Percentiles rank a stretch among this genome's conserved stretches.
phyloP scores from a whole-genome alignment of 768 basidiomycete genomes.

The Pulveroboletus ravenelii region DNA sequence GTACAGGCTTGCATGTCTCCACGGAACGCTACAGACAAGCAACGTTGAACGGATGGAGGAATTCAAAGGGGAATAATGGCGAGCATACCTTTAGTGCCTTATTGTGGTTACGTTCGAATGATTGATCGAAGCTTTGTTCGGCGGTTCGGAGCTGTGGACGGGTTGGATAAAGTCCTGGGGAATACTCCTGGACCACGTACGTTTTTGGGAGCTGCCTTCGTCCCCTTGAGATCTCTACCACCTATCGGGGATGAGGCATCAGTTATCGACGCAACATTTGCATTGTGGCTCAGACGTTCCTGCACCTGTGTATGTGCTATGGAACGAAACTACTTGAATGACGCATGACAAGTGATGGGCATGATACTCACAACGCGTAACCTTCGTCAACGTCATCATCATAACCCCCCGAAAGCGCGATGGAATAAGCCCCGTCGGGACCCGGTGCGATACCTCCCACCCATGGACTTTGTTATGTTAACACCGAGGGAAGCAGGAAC shows the following conservation, averaged over 20 bases:
- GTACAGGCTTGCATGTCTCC: constrained; percentile 77
- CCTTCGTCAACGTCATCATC: constrained; percentile 82
- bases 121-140: constrained; percentile 79
- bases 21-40: constrained; percentile 50
- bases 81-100: constrained; percentile 54
- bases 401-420: constrained; percentile 87
- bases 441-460: constrained; percentile 73
- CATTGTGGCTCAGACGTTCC: constrained; percentile 34
- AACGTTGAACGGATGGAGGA: background rate
- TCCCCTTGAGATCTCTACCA: constrained; percentile 84
- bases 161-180: background rate
- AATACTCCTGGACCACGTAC: constrained; percentile 35
- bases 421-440: constrained; percentile 69
- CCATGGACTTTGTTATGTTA: constrained; percentile 50
- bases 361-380: constrained; percentile 66
- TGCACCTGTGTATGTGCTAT: constrained; percentile 72
- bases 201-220: constrained; percentile 78
- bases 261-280: background rate
- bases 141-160: constrained; percentile 72
- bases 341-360: background rate
- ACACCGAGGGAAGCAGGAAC: background rate
- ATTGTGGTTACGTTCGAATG: constrained; percentile 71
- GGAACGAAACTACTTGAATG: background rate
- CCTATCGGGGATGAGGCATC: constrained; percentile 38
- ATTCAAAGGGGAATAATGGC: background rate